Percentiles rank a stretch among this genome's conserved stretches.
Conservation (phyloP, 108 stramenopile genomes). For the Asterionellopsis glacialis region DNA sequence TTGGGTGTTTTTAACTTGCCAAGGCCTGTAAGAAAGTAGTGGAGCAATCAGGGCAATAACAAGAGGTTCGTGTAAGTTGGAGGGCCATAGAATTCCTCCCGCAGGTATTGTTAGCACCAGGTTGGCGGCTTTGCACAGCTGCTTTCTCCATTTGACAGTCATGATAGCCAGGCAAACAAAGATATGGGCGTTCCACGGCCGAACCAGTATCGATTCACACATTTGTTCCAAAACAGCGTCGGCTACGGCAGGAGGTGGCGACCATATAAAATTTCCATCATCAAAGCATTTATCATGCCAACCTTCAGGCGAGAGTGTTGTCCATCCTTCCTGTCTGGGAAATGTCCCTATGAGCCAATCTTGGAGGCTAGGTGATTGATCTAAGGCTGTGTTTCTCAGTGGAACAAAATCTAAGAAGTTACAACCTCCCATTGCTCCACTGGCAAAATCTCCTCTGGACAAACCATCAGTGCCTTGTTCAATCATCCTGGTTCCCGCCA, state of each 20-base stretch:
- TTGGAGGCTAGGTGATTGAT: not conserved
- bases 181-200: not conserved
- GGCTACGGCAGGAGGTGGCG: conserved; percentile 7
- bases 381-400: not conserved
- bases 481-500: conserved; percentile 40
- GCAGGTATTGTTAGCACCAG: not conserved
- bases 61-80: not conserved
- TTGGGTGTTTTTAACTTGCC: conserved; percentile 9
- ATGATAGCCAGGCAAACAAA: conserved; percentile 2
- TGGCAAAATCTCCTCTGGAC: conserved; percentile 25
- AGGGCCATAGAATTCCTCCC: not conserved
- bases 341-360: not conserved
- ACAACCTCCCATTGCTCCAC: conserved; percentile 33
- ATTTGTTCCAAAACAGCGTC: not conserved
- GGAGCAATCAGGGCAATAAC: not conserved
- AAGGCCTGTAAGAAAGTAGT: conserved; percentile 6
- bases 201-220: not conserved
- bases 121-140: not conserved
- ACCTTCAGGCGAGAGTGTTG: not conserved
- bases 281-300: not conserved
- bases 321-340: not conserved
- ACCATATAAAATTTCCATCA: conserved; percentile 5
- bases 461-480: conserved; percentile 28
- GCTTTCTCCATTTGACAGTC: not conserved
- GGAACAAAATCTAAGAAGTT: not conserved